phyloP scores from a whole-genome alignment of 352 stramenopile genomes.

The Hyaloperonospora brassicae region DNA sequence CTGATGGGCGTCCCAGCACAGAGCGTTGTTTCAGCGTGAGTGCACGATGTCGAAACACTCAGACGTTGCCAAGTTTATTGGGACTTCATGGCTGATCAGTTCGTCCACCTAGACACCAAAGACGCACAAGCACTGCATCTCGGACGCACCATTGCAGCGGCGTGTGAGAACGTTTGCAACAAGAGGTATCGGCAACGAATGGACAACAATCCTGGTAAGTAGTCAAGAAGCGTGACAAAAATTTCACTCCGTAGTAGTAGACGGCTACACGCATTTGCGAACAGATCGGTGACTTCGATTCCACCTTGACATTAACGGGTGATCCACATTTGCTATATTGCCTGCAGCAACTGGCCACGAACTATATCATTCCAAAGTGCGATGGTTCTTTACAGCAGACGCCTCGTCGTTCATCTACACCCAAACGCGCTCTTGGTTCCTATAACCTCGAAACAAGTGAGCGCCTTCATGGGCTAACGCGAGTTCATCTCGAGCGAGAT shows the following conservation, averaged over 20 bases:
- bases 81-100: too few relatives aligned
- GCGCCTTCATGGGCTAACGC: slow-evolving; percentile 19
- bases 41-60: too few relatives aligned
- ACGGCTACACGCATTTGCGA: too few relatives aligned
- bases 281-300: too few relatives aligned
- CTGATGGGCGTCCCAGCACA: slow-evolving; percentile 29
- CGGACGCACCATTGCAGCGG: slow-evolving; percentile 35
- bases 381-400: slow-evolving; percentile 3
- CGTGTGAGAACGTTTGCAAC: slow-evolving; percentile 28
- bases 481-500: slow-evolving; percentile 85
- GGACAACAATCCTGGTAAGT: slow-evolving; percentile 71
- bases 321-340: too few relatives aligned
- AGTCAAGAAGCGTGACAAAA: slow-evolving; percentile 21
- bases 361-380: slow-evolving; percentile 10
- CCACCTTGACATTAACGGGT: too few relatives aligned
- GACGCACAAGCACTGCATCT: slow-evolving; percentile 36
- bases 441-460: slow-evolving; percentile 21
- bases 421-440: slow-evolving; percentile 6
- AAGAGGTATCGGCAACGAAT: slow-evolving; percentile 61
- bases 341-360: too few relatives aligned
- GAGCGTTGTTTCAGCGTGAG: too few relatives aligned
- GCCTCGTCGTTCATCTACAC: neutral
- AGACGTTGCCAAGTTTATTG: too few relatives aligned
- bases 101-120: too few relatives aligned
- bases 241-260: too few relatives aligned